Percentiles rank a stretch among this genome's conserved stretches.
Conservation (phyloP, 805 yeast genomes). For the Metschnikowia baotianmanensis region DNA sequence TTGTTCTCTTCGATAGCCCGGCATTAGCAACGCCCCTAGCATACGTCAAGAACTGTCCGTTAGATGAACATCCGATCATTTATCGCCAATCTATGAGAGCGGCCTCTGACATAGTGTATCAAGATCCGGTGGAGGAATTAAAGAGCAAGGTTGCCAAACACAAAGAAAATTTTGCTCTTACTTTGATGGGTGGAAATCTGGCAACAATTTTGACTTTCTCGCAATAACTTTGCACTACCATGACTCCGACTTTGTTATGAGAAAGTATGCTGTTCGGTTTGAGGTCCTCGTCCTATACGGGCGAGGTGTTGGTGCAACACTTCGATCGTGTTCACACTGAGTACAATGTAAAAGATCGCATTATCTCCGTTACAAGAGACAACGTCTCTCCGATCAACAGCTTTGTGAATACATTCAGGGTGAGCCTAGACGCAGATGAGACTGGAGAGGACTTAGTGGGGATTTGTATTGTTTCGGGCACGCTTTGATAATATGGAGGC, state of each 20-base stretch:
- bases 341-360: constrained; percentile 1
- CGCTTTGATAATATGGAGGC: not conserved
- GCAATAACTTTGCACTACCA: constrained; percentile 4
- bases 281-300: constrained; percentile 1
- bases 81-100: constrained; percentile 2
- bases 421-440: not conserved
- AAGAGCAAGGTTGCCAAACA: constrained; percentile 2
- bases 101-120: constrained; percentile 1
- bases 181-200: constrained; percentile 5
- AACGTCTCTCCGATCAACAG: not conserved
- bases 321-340: constrained; percentile 1
- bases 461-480: constrained; percentile 1
- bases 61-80: not conserved
- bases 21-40: not conserved
- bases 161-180: constrained; percentile 1
- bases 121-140: not conserved
- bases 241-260: not conserved
- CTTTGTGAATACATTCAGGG: constrained; percentile 1
- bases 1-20: constrained; percentile 3
- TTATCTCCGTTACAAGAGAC: constrained; percentile 3
- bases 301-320: constrained; percentile 3
- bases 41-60: not conserved
- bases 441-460: constrained; percentile 1
- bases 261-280: not conserved
- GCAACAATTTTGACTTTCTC: constrained; percentile 1